Conservation (phyloP, 1,284 basidiomycete species). For the Ceratobasidium sp. region DNA sequence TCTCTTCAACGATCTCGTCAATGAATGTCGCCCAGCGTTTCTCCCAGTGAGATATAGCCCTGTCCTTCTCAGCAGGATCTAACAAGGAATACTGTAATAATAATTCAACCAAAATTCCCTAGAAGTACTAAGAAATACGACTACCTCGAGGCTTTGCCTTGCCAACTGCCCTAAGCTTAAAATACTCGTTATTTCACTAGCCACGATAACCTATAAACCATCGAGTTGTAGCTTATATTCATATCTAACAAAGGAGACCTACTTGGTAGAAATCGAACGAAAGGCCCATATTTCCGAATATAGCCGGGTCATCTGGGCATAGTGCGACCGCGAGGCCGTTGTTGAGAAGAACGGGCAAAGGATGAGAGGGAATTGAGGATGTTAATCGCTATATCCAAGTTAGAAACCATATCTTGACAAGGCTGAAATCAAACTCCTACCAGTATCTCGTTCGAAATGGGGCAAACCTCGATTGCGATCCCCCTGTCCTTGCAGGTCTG, state of each 20-base stretch:
- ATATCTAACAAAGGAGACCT: slow-evolving; percentile 1
- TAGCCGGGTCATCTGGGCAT: slow-evolving; percentile 54
- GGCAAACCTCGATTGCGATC: slow-evolving; percentile 54
- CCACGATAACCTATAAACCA: slow-evolving; percentile 44
- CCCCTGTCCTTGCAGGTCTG: slow-evolving; percentile 50
- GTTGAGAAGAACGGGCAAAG: slow-evolving; percentile 52
- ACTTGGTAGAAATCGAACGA: slow-evolving; percentile 52
- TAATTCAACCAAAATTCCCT: background rate
- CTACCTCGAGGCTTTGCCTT: slow-evolving; percentile 72
- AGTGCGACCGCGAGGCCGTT: slow-evolving; percentile 54
- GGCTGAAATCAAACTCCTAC: slow-evolving; percentile 18
- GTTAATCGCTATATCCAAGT: slow-evolving; percentile 47
- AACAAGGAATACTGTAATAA: slow-evolving; percentile 68
- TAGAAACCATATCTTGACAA: slow-evolving; percentile 7
- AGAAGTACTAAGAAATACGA: slow-evolving; percentile 47
- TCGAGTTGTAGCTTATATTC: background rate
- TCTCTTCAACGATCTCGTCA: slow-evolving; percentile 56
- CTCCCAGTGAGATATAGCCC: slow-evolving; percentile 66
- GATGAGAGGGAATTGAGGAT: slow-evolving; percentile 50
- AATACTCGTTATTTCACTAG: slow-evolving; percentile 57
- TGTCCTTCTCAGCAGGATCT: slow-evolving; percentile 63
- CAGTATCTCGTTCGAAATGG: slow-evolving; percentile 50
- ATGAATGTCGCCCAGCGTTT: slow-evolving; percentile 68
- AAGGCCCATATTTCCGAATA: slow-evolving; percentile 55
- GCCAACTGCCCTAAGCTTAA: slow-evolving; percentile 71